Evolutionary conservation across 306 rosid genomes (phyloP), one percentile per base, ranked within the genome.

Genomic region (Begonia masoniana): DNA sequence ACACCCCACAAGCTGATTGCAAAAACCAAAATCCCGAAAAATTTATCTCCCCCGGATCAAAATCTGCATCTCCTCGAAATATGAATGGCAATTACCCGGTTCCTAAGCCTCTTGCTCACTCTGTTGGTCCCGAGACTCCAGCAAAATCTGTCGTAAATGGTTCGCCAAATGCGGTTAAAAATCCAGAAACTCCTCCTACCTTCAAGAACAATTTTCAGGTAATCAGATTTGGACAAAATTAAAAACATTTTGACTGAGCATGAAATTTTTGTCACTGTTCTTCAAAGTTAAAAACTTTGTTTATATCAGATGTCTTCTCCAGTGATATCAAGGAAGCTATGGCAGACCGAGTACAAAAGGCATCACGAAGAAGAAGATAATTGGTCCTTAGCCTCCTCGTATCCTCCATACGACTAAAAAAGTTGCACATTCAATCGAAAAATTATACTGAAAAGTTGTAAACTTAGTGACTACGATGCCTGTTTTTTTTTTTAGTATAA

Each of bases 311-410:
- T 31, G 39, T 31, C 7, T 31, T 79, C 94, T 36, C 94, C 96
- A 59, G 68, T 68, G 50, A 66, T 94, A 13, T 52, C 86, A 43
- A 66, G 65, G 70, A 79, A 70, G 72, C 46, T 62, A 23, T 41
- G 52, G 54, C 92, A 67, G 36, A 73, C 54, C 54, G 83, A 71
- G 47, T 55, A 48, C 63, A 82, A 69, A 84, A 86, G 80, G 68
- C 84, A 83, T 60, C 71, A 58, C 4, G 94, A 77, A 15, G 96
- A 83, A 63, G 94, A 91, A 73, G 99, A 91, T 55, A 71, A 54
- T 71, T 87, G 79, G 83, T 92, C 93, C 54, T 21, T 70, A 24
- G 66, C 87, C 57, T 82, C 95, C 61, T 87, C 99, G 95, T 92
- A 92, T 92, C 99, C 99, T 87, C 53, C 56, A 59, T 64, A 68